Base-by-base conservation (phyloP, 2,329 filamentous ascomycete species). In the Xylariaceae sp. region DNA sequence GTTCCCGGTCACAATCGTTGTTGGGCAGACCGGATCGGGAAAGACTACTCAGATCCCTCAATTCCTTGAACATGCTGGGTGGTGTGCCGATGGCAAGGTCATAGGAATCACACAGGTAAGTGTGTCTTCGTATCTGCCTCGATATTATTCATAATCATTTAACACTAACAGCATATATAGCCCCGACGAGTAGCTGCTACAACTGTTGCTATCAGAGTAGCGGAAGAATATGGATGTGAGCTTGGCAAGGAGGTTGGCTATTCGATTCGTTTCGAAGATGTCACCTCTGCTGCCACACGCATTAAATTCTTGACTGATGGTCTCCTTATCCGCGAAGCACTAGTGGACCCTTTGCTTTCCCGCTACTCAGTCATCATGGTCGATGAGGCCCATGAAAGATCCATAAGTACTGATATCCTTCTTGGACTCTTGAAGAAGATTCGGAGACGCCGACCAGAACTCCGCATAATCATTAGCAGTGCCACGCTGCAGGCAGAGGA, bases 241-340 rank as follows among this genome's bases (percentile, higher is more conserved):
- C 72, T 97, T 9, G 94, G 94, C 34, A 91, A 96, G 74, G 88
- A 96, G 71, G 89, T 93, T 23, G 94, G 94, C 56, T 97, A 96
- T 73, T 95, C 91, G 0, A 96, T 97, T 65, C 84, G 86, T 15
- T 88, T 99, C 69, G 93, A 99, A 72, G 93, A 97, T 80, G 84
- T 90, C 64, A 96, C 92, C 4, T 96, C 92, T 17, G 82, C 87
- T 15, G 81, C 84, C 39, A 99, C 94, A 0, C 85, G 85, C 55
- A 93, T 99, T 76, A 97, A 99, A 72, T 97, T 97, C 71, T 77
- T 97, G 64, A 99, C 93, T 0, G 94, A 99, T 76, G 93, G 93
- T 0, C 80, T 99, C 53, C 81, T 99, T 37, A 85, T 99, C 56
- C 82, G 93, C 68, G 94, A 99, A 75, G 94, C 93, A 34, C 81